Evolutionary conservation across 169 alveolate genomes (phyloP), one percentile per base, ranked within the genome.

Genomic region (Plasmodium falciparum): DNA sequence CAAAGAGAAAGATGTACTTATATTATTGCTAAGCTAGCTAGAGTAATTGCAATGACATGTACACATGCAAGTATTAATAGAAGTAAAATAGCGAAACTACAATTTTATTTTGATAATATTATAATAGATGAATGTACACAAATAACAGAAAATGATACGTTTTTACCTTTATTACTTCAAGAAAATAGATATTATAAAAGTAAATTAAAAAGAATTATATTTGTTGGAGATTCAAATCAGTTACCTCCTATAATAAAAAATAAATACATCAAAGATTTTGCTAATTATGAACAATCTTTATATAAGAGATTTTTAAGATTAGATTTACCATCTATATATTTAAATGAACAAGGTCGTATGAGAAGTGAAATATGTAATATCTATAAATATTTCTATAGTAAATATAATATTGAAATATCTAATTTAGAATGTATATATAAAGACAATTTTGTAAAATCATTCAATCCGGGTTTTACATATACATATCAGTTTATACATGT

Each of bases 11-110:
- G 99, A n/a, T 97, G 98, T 24, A 94, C 95, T 89, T 97, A 94
- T 86, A 93, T 98, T 73, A 95, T 98, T 73, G 96, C 98, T 72
- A 93, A 93, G 72, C 97, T 97, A 66, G 97, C 99, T 3, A 95
- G 97, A 80, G 96, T 98, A 56, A 93, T 98, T 15, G 99, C 99
- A 4, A 95, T 98, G 98, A 98, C 99, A 12, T 97, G 99, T 75
- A 98, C 99, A 47, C 99, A 97, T 85, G 99, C 99, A 5, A 98
- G 99, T n/a, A 90, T 97, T 33, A 96, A 97, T 43, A 92, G 97
- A 62, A 97, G 95, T 90, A 94, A 92, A 54, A 90, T 97, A 73
- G 78, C 96, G 66, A 89, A 89, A 39, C 61, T 92, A 62, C 83
- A 80, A 52, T 94, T 97, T 83, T 92, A 95, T 66, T 97, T 95